These are phyloP conservation scores for Cordyceps militaris DNA, from an alignment of 2,329 filamentous ascomycete genomes.

Conservation along the genomic window DNA sequence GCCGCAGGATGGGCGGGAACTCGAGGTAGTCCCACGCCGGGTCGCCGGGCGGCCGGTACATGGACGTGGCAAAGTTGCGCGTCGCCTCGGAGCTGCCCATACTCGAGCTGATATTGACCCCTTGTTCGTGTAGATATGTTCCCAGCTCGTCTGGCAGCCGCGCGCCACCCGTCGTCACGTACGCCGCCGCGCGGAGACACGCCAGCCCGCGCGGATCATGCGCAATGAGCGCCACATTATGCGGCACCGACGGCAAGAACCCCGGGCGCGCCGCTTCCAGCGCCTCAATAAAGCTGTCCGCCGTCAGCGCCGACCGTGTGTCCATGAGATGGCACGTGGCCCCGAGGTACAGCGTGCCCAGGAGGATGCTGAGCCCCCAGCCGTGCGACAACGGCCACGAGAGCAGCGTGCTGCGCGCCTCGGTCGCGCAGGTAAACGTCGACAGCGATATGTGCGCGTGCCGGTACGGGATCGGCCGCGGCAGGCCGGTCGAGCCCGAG, in stretches of 20 bases:
- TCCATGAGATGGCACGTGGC: neutral
- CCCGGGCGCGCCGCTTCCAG: neutral
- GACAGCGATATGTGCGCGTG: neutral
- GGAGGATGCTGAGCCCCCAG: neutral
- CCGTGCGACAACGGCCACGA: conserved; percentile 8
- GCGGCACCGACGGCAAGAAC: neutral
- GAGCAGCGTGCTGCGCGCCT: neutral
- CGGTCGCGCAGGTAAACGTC: neutral
- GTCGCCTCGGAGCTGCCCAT: conserved; percentile 5
- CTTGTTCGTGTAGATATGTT: neutral
- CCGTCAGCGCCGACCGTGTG: neutral
- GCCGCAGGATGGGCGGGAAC: neutral
- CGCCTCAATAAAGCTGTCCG: neutral
- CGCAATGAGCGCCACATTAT: conserved; percentile 1
- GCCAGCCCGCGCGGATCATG: neutral
- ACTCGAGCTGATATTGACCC: neutral
- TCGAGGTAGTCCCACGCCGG: neutral
- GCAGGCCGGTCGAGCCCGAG: conserved; percentile 8
- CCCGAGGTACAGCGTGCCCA: neutral
- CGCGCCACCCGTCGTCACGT: conserved; percentile 2
- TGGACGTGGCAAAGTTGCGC: conserved; percentile 2
- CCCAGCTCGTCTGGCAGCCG: conserved; percentile 2
- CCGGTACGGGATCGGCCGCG: conserved; percentile 1
- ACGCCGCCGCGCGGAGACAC: neutral
- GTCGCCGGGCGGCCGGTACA: neutral